Evolutionary conservation across 352 stramenopile genomes (phyloP).

Genomic region (Phytophthora pini): DNA sequence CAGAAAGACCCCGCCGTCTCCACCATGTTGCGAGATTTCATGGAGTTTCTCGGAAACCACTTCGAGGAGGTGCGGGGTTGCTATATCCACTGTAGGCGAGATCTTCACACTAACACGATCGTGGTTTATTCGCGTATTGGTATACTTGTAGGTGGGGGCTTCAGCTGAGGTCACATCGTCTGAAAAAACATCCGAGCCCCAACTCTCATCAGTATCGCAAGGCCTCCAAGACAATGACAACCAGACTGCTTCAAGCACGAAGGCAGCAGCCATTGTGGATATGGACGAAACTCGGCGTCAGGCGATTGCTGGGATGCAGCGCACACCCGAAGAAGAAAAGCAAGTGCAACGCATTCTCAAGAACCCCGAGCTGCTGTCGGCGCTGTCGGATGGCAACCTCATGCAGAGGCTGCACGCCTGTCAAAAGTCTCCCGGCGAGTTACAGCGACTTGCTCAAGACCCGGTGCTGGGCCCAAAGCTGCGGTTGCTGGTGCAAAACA

Average conservation of each 20-base stretch:
- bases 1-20: slow-evolving; percentile 66
- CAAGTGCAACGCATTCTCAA: slow-evolving; percentile 74
- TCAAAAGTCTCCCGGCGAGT: slow-evolving; percentile 44
- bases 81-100: background rate
- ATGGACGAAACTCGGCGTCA: slow-evolving; percentile 56
- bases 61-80: slow-evolving; percentile 68
- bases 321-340: slow-evolving; percentile 62
- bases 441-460: slow-evolving; percentile 55
- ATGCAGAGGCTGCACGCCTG: slow-evolving; percentile 63
- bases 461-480: slow-evolving; percentile 58
- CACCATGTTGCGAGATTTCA: slow-evolving; percentile 71
- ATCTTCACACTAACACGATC: too few species aligned
- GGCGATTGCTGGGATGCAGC: slow-evolving; percentile 66
- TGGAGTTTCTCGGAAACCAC: slow-evolving; percentile 73
- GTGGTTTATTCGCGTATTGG: background rate
- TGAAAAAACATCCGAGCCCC: slow-evolving; percentile 12
- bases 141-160: slow-evolving; percentile 43
- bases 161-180: slow-evolving; percentile 29
- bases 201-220: slow-evolving; percentile 7
- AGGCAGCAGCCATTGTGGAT: slow-evolving; percentile 58
- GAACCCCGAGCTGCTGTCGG: slow-evolving; percentile 66
- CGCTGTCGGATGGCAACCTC: slow-evolving; percentile 61
- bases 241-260: background rate
- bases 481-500: slow-evolving; percentile 55
- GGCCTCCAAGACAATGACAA: background rate